Percentiles rank a stretch among this genome's conserved stretches.
These are phyloP conservation scores for Elaeagnus macrophylla DNA, from an alignment of 306 rosid genomes.

Conservation along the genomic window DNA sequence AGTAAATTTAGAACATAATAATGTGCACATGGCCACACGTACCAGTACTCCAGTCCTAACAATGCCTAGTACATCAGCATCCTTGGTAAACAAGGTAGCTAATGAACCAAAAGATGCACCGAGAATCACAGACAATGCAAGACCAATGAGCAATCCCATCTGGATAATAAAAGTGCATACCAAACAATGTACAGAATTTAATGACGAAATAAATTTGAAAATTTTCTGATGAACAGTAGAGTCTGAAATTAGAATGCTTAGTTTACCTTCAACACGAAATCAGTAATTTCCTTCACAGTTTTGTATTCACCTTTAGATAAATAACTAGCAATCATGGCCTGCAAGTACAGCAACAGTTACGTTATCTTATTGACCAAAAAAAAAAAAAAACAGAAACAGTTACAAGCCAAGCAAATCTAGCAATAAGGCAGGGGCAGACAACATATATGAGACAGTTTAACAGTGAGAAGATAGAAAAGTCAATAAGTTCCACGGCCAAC, in stretches of 20 bases:
- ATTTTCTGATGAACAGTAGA: too few species aligned
- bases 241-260: background rate
- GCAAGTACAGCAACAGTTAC: conserved; percentile 13
- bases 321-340: conserved; percentile 89
- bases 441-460: too few species aligned
- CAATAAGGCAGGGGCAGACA: too few species aligned
- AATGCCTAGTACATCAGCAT: conserved; percentile 64
- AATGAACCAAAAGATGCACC: conserved; percentile 74
- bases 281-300: conserved; percentile 59
- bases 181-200: conserved; percentile 1
- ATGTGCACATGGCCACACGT: conserved; percentile 14
- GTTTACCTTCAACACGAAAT: conserved; percentile 49
- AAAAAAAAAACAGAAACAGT: too few species aligned
- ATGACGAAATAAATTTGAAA: too few species aligned
- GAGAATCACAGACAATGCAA: conserved; percentile 57
- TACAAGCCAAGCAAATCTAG: conserved; percentile 12
- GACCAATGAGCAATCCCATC: conserved; percentile 69
- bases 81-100: conserved; percentile 74
- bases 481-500: too few species aligned
- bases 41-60: conserved; percentile 67
- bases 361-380: too few species aligned
- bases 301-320: conserved; percentile 69
- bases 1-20: conserved; percentile 6
- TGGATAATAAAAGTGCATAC: conserved; percentile 30
- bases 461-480: too few species aligned